Evolutionary conservation across 306 rosid genomes (phyloP).

Genomic region (Trifolium subterraneum): DNA sequence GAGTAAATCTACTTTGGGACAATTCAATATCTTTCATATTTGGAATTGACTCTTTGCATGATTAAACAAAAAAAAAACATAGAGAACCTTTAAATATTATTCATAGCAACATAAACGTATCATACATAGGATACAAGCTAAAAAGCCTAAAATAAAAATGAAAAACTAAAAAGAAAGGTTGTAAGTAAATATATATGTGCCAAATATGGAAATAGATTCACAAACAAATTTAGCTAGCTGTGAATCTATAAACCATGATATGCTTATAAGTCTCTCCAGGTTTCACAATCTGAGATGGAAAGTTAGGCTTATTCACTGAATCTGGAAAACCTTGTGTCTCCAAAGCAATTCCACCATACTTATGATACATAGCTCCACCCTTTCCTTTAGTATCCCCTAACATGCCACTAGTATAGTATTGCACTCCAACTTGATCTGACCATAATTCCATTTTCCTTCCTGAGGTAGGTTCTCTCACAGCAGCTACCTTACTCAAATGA

Average conservation of each 20-base stretch:
- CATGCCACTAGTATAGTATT: constrained; percentile 58
- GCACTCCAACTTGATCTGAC: constrained; percentile 65
- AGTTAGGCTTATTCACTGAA: constrained; percentile 56
- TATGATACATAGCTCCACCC: constrained; percentile 45
- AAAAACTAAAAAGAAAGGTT: not conserved
- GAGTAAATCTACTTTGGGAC: no score
- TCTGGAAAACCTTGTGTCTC: constrained; percentile 76
- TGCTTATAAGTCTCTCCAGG: constrained; percentile 67
- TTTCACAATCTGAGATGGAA: constrained; percentile 63
- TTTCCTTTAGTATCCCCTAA: constrained; percentile 55
- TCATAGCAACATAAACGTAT: no score
- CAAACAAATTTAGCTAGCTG: constrained; percentile 35
- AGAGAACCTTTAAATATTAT: no score
- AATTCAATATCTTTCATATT: no score
- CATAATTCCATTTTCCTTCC: constrained; percentile 76
- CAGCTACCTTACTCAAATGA: constrained; percentile 50
- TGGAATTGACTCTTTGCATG: no score
- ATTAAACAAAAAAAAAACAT: no score
- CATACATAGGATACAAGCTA: no score
- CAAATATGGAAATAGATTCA: not conserved
- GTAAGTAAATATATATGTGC: not conserved
- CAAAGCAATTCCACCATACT: constrained; percentile 54
- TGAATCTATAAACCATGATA: constrained; percentile 63
- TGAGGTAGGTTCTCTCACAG: constrained; percentile 49
- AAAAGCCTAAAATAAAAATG: no score